Conservation (phyloP, 202 grass and related monocot species). For the Dendrocalamus latiflorus region DNA sequence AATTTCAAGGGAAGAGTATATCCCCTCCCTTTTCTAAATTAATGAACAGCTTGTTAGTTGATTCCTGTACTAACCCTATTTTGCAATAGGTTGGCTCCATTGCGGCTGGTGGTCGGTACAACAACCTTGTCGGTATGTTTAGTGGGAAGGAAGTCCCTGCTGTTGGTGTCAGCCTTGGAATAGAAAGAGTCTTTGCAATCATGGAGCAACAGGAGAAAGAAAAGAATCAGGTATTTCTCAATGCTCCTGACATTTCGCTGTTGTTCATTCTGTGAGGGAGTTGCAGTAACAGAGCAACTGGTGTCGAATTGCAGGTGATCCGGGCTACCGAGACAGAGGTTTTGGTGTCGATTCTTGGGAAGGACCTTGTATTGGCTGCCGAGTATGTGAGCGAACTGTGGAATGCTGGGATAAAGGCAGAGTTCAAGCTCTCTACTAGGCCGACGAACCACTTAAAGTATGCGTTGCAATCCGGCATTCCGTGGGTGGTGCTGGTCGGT, state of each 20-base stretch:
- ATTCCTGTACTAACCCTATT: constrained; percentile 12
- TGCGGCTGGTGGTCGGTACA: constrained; percentile 88
- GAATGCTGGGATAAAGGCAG: constrained; percentile 69
- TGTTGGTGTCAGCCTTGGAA: constrained; percentile 94
- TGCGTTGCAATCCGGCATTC: constrained; percentile 22
- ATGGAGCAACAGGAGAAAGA: constrained; percentile 92
- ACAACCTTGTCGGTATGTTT: constrained; percentile 94
- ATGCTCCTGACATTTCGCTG: not conserved
- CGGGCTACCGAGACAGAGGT: constrained; percentile 61
- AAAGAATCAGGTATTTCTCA: constrained; percentile 62
- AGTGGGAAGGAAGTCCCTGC: constrained; percentile 90
- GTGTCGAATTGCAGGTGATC: constrained; percentile 26
- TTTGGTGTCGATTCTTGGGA: constrained; percentile 58
- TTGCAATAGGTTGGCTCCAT: constrained; percentile 81
- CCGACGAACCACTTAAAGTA: constrained; percentile 46
- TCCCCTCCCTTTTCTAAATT: not conserved
- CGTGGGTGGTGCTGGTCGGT: constrained; percentile 46
- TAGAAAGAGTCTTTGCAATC: constrained; percentile 92
- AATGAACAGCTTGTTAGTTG: not conserved
- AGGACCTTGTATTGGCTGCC: constrained; percentile 61
- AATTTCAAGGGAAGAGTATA: not conserved
- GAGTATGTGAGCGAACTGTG: constrained; percentile 59
- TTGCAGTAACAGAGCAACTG: not conserved
- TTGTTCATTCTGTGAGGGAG: not conserved
- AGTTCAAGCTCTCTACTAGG: constrained; percentile 62